These are phyloP conservation scores for Monoraphidium neglectum DNA, from an alignment of 139 green algal genomes.

Conservation along the genomic window DNA sequence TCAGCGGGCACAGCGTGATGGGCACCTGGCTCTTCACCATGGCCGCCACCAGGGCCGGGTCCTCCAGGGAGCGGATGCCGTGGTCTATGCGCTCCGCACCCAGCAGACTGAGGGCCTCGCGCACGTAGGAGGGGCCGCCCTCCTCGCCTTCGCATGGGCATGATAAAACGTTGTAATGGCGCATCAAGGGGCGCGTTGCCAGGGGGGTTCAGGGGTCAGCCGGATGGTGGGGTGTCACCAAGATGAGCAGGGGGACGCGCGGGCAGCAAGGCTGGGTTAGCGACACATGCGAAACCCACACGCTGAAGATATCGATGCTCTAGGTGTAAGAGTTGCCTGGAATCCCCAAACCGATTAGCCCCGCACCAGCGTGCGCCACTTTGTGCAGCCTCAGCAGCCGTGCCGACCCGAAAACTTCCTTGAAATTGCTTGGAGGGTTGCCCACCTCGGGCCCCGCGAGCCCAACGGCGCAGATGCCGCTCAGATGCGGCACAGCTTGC, in stretches of 20 bases:
- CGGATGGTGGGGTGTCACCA: no score
- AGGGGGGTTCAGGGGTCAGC: no score
- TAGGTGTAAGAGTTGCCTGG: no score
- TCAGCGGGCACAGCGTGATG: conserved; percentile 78
- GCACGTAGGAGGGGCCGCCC: conserved; percentile 54
- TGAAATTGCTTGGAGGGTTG: conserved; percentile 33
- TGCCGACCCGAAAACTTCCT: conserved; percentile 30
- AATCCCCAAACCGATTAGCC: no score
- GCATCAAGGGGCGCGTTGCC: no score
- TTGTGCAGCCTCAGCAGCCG: conserved; percentile 30
- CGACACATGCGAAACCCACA: no score
- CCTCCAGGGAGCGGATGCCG: conserved; percentile 60
- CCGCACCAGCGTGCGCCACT: conserved; percentile 51
- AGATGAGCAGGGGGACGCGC: no score
- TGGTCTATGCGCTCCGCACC: conserved; percentile 68
- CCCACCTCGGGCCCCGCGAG: conserved; percentile 55
- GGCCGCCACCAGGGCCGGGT: conserved; percentile 58
- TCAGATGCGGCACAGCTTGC: no score
- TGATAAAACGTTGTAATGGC: no score
- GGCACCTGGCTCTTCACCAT: conserved; percentile 27
- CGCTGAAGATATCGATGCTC: no score
- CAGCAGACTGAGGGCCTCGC: conserved; percentile 44
- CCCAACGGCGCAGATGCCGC: conserved; percentile 44
- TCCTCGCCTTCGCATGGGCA: conserved; percentile 69
- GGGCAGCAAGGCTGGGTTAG: no score